Base-by-base conservation (phyloP, 768 basidiomycete genomes). In the Boletus subcaerulescens region DNA sequence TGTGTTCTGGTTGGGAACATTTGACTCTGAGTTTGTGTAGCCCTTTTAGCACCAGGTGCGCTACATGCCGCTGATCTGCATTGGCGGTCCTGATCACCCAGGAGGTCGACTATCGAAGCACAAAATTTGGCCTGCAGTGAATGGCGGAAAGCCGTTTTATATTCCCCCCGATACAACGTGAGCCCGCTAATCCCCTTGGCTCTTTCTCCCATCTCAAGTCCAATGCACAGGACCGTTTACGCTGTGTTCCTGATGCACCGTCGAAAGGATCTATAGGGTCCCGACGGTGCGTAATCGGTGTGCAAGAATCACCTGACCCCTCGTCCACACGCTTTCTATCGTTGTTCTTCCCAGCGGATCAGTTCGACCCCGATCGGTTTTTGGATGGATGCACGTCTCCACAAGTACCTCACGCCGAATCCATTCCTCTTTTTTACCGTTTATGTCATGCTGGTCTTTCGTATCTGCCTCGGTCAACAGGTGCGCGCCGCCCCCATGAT, bases 361-460 rank as follows among this genome's bases (percentile, higher is more conserved):
- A 73, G 44, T 87, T 86, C 58, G 84, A 87, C 60, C 86, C 85
- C 1, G 82, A 85, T 59, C 74, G 85, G 14, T 88, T 83, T 74
- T 65, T 86, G 43, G 86, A 87, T 52, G 75, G 76, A n/a, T n/a
- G n/a, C n/a, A 12, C 74, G 85, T 31, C 59, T 81, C 7, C 74
- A 76, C 52, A 78, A 77, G 59, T 82, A 82, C 54, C 71, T 85
- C 18, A 73, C 71, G 0, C 74, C 77, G 2, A 86, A 86, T 56
- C 84, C 85, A 1, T 85, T 80, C 73, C 86, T 89, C 56, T 87
- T 87, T 87, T 67, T 69, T 82, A 5, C 85, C 86, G 0, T 87
- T 87, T 71, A 85, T n/a, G n/a, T n/a, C n/a, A 86, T 53, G 84
- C 83, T 0, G 86, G 83, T 1, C 85, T 84, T 84, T 7, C 74